A percentile compares a stretch with the other conserved stretches of the same genome.
Conservation (phyloP, 1,284 basidiomycete species). For the Cystobasidiaceae sp. region DNA sequence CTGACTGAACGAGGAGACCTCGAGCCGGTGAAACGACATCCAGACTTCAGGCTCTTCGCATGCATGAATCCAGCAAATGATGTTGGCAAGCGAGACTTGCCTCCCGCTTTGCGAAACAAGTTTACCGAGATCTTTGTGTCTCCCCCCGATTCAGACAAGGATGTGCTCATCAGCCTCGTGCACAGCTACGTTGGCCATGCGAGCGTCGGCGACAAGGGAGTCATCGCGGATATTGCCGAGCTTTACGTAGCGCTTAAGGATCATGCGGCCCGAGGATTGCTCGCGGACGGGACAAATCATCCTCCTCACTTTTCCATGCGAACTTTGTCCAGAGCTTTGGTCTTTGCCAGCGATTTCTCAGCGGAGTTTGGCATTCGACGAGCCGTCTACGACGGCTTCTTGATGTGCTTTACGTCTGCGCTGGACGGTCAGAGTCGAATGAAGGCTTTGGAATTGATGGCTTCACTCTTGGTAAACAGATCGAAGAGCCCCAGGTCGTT, state of each 20-base stretch:
- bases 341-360: conserved; percentile 80
- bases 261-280: conserved; percentile 68
- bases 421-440: conserved; percentile 69
- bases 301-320: conserved; percentile 98
- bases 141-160: conserved; percentile 84
- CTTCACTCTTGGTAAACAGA: conserved; percentile 54
- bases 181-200: conserved; percentile 82
- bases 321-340: conserved; percentile 84
- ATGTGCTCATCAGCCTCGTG: conserved; percentile 83
- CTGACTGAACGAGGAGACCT: conserved; percentile 90
- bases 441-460: background rate
- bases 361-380: conserved; percentile 73
- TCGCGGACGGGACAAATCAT: conserved; percentile 91
- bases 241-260: conserved; percentile 80
- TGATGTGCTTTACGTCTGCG: conserved; percentile 97
- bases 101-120: conserved; percentile 77
- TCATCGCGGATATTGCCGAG: conserved; percentile 85
- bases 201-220: conserved; percentile 77
- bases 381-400: conserved; percentile 88
- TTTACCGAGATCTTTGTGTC: conserved; percentile 96
- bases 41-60: conserved; percentile 92
- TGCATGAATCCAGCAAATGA: conserved; percentile 99
- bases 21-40: conserved; percentile 83
- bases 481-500: conserved; percentile 76
- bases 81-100: conserved; percentile 95